Percentiles rank a stretch among this genome's conserved stretches.
Evolutionary conservation across 2,329 filamentous ascomycete species (phyloP).

Genomic region (Trichoderma sp.): DNA sequence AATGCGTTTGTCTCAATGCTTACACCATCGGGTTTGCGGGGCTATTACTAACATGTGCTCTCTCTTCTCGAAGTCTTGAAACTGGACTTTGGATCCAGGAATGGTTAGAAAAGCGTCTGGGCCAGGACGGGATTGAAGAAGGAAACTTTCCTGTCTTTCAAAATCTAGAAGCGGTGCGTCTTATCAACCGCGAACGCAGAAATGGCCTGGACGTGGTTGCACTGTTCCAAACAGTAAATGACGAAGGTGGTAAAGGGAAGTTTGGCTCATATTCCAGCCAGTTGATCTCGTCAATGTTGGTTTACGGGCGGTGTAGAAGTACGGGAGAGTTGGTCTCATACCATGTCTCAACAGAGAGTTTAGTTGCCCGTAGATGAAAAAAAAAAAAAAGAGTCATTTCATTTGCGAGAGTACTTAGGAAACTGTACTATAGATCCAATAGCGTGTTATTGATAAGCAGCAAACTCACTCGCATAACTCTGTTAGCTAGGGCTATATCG

Average conservation of each 20-base stretch:
- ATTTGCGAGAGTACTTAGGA: neutral
- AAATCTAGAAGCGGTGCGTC: neutral
- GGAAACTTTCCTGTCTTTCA: neutral
- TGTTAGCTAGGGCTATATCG: neutral
- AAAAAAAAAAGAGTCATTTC: no score
- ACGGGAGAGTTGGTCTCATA: neutral
- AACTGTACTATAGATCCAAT: neutral
- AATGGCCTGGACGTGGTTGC: neutral
- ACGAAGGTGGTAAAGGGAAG: neutral
- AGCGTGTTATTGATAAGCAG: neutral
- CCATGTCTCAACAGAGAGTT: neutral
- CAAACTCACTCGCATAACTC: neutral
- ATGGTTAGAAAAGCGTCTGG: neutral
- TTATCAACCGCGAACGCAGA: neutral
- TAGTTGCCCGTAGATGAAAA: neutral
- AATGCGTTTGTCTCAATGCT: neutral
- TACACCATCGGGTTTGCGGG: neutral
- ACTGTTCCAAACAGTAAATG: neutral
- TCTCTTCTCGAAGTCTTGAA: neutral
- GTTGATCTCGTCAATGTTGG: neutral
- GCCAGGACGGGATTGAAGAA: neutral
- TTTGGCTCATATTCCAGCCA: neutral
- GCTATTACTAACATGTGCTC: neutral
- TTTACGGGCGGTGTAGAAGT: neutral
- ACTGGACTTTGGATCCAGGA: neutral